Conservation (phyloP, 2,329 filamentous ascomycete species). For the Coniochaeta ligniaria region DNA sequence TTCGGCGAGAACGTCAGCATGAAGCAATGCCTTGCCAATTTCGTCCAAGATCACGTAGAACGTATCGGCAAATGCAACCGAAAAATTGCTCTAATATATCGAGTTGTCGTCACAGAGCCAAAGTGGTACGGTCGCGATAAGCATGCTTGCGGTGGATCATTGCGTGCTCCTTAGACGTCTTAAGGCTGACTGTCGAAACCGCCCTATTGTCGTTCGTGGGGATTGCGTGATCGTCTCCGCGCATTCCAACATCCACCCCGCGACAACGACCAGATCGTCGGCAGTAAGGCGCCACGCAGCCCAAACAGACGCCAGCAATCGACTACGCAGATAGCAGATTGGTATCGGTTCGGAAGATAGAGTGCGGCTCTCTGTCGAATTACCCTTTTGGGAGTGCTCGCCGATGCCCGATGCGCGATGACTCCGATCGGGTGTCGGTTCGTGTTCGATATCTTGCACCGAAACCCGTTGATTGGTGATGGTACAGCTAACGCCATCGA, state of each 20-base stretch:
- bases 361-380: neutral
- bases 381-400: neutral
- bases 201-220: neutral
- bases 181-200: neutral
- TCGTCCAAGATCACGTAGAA: too few species aligned
- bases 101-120: too few species aligned
- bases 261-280: neutral
- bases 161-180: neutral
- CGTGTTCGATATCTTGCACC: conserved; percentile 2
- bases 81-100: neutral
- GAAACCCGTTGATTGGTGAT: conserved; percentile 8
- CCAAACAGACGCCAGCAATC: neutral
- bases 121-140: neutral
- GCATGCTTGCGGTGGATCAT: neutral
- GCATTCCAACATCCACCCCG: conserved; percentile 16
- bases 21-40: too few species aligned
- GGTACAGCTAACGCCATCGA: conserved; percentile 11
- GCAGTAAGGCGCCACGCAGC: neutral
- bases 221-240: conserved; percentile 18
- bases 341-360: neutral
- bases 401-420: neutral
- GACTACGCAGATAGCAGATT: neutral
- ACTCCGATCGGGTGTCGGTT: neutral
- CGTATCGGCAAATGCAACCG: neutral
- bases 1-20: neutral